Evolutionary conservation across 208 protist species (phyloP), one percentile per base, ranked within the genome.

Genomic region (Acanthamoeba divionensis): DNA sequence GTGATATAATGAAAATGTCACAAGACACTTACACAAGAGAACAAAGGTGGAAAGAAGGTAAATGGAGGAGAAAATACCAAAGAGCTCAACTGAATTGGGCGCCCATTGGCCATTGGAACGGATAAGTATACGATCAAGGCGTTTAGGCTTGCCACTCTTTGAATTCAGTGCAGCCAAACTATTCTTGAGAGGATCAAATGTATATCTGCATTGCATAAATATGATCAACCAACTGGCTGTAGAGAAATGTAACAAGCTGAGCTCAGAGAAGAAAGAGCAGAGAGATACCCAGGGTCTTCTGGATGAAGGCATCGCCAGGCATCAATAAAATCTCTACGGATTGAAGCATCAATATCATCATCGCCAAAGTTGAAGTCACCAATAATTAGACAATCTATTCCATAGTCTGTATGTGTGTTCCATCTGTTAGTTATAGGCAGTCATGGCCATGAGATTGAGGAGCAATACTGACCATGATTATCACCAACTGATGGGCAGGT

Each of bases 341-440:
- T 47, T 36, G 60, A 24, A 0, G 29, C 80, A 45, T 88, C 60
- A 29, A 54, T 54, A 47, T 88, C 80, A 45, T 31, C 80, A 62
- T 88, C 80, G 57, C 80, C 80, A 69, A 88, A 88, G 80, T 88
- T 88, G 38, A 88, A 88, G 36, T 88, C 80, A 45, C 80, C 80
- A 9, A 88, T 57, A 15, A 88, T 38, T 26, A 88, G 57, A 44
- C 80, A 88, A 45, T 88, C 80, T 62, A 69, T 88, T 0, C 60
- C 80, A 26, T 88, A 88, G 26, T 88, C 60, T 88, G 21, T 2
- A 12, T 36, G 45, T 15, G 0, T 0, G 12, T 62, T 26, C n/a
- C 47, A 82, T 21, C 26, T 8, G 69, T 2, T 29, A 85, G 47
- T 0, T 47, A 38, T 4, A 7, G 38, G 1, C 21, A 65, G 77